Conservation (phyloP, 1,139 yeast genomes). For the Debaryomycetaceae sp. region DNA sequence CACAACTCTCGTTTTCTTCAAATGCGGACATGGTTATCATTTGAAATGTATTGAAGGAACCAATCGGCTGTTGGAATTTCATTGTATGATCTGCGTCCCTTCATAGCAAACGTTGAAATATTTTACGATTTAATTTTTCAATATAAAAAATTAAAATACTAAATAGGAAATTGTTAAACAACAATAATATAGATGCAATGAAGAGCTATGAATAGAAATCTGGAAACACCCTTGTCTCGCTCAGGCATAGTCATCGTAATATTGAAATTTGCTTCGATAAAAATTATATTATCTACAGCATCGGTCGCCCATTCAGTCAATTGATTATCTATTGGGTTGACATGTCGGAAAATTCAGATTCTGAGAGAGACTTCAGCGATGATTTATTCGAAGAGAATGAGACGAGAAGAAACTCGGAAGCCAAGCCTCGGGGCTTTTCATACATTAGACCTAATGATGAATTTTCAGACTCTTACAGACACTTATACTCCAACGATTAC, state of each 20-base stretch:
- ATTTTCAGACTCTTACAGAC: not conserved
- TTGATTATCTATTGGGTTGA: too few relatives aligned
- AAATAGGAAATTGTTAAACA: not conserved
- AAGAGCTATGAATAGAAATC: not conserved
- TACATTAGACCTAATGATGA: not conserved
- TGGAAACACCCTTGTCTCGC: too few relatives aligned
- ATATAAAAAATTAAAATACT: not conserved
- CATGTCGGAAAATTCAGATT: not conserved
- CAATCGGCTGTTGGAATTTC: not conserved
- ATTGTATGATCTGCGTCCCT: not conserved
- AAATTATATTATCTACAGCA: too few relatives aligned
- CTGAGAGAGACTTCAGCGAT: not conserved
- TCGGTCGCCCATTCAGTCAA: too few relatives aligned
- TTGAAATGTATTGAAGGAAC: constrained; percentile 44
- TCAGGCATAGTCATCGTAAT: too few relatives aligned
- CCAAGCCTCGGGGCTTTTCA: not conserved
- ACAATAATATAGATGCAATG: not conserved
- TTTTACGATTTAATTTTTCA: not conserved
- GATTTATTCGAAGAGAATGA: not conserved
- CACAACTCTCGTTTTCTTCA: constrained; percentile 29
- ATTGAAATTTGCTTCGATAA: too few relatives aligned
- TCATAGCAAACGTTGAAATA: too few relatives aligned
- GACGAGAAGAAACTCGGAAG: constrained; percentile 1
- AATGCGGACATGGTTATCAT: constrained; percentile 67
- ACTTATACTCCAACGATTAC: not conserved